These are phyloP conservation scores for Stephania japonica DNA, from an alignment of 164 flowering plant species.

Conservation along the genomic window DNA sequence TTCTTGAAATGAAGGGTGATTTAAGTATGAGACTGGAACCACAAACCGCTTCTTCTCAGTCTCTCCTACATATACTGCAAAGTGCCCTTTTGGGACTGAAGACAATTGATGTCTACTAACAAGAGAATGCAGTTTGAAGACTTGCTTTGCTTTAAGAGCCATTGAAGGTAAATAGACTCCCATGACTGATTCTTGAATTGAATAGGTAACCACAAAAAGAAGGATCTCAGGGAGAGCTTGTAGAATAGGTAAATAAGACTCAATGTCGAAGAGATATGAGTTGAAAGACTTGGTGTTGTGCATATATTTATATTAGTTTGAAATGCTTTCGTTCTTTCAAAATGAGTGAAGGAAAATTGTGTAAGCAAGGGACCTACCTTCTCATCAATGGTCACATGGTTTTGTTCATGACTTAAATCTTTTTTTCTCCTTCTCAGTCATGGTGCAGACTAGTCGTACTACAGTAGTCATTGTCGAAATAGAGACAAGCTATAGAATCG, in stretches of 20 bases:
- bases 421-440: neutral
- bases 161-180: neutral
- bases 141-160: conserved; percentile 7
- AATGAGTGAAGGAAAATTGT: neutral
- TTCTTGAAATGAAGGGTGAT: conserved; percentile 17
- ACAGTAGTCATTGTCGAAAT: neutral
- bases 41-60: conserved; percentile 21
- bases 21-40: neutral
- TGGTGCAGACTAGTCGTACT: neutral
- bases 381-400: neutral
- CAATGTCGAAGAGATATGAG: neutral
- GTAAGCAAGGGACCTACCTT: neutral
- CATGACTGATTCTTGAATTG: conserved; percentile 9
- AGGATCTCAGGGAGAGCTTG: neutral
- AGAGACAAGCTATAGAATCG: neutral
- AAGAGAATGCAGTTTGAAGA: neutral
- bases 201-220: neutral
- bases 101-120: conserved; percentile 1
- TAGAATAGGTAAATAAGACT: neutral
- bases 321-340: neutral
- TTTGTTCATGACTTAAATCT: neutral
- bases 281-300: neutral
- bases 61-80: conserved; percentile 35
- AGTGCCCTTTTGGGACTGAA: conserved; percentile 32
- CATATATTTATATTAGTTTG: neutral